Conservation (phyloP, 2,329 filamentous ascomycete genomes). For the Xylariaceae sp. region DNA sequence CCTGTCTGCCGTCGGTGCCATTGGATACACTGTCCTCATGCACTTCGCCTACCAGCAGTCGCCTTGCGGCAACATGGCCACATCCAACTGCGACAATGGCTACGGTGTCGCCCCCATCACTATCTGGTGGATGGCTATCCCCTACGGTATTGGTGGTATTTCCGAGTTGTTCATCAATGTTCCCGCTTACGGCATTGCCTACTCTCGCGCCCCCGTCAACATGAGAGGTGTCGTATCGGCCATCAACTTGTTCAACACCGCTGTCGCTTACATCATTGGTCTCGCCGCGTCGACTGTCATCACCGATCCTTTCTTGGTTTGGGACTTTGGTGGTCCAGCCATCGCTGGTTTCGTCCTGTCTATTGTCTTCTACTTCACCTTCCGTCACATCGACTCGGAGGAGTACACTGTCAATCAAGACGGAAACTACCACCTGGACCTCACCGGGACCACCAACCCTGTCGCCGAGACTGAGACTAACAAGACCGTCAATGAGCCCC, state of each 20-base stretch:
- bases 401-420: constrained; percentile 42
- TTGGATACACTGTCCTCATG: constrained; percentile 41
- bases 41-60: constrained; percentile 42
- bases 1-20: constrained; percentile 46
- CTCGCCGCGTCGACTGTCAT: constrained; percentile 45
- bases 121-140: constrained; percentile 57
- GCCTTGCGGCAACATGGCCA: constrained; percentile 41
- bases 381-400: constrained; percentile 46
- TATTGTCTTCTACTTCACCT: constrained; percentile 45
- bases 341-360: constrained; percentile 45
- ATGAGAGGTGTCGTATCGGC: constrained; percentile 52
- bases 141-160: constrained; percentile 50
- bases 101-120: constrained; percentile 42
- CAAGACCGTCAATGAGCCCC: constrained; percentile 27
- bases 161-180: constrained; percentile 52
- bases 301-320: constrained; percentile 47
- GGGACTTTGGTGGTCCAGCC: constrained; percentile 48
- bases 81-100: constrained; percentile 35
- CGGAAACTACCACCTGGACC: constrained; percentile 35
- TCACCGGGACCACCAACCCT: constrained; percentile 38
- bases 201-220: constrained; percentile 48
- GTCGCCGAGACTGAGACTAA: constrained; percentile 43
- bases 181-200: constrained; percentile 51
- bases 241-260: constrained; percentile 47
- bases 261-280: constrained; percentile 45